phyloP scores from a whole-genome alignment of 2,329 filamentous ascomycete genomes.

The Endocalyx cinctus region DNA sequence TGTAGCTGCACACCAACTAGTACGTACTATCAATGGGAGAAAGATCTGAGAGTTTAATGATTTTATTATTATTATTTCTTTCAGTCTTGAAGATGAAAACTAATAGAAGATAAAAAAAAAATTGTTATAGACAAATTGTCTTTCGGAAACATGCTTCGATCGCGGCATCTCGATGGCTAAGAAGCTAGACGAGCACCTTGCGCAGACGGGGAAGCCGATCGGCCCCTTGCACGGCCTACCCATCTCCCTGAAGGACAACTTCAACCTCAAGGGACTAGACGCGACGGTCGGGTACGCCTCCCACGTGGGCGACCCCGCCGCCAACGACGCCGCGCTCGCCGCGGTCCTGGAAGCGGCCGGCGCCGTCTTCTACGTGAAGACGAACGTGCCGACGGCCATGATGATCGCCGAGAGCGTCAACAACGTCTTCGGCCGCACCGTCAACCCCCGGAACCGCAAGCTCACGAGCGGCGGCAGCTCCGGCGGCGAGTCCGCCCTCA shows the following conservation, averaged over 20 bases:
- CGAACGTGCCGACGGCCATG: constrained; percentile 57
- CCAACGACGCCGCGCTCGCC: constrained; percentile 35
- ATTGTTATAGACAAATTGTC: constrained; percentile 38
- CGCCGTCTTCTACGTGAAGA: constrained; percentile 54
- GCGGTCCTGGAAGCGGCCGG: constrained; percentile 41
- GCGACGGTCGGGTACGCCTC: constrained; percentile 60
- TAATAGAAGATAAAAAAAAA: neutral
- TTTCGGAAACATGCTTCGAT: constrained; percentile 51
- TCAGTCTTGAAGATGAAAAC: too few species aligned
- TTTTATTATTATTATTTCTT: neutral
- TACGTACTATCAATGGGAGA: too few species aligned
- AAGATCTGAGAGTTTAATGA: constrained; percentile 5
- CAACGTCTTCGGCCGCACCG: constrained; percentile 58
- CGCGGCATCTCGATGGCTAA: constrained; percentile 45
- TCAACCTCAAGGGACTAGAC: constrained; percentile 57
- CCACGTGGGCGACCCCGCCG: constrained; percentile 54
- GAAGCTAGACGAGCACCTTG: constrained; percentile 45
- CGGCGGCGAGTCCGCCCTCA: constrained; percentile 62
- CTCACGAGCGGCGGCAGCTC: constrained; percentile 62
- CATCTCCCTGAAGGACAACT: constrained; percentile 66
- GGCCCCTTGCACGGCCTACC: constrained; percentile 65
- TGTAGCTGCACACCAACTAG: constrained; percentile 32
- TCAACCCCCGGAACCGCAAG: constrained; percentile 56
- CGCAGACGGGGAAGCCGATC: constrained; percentile 38
- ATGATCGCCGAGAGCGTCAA: constrained; percentile 67